Evolutionary conservation across 2,329 filamentous ascomycete species (phyloP).

Genomic region (Penicillium crustosum): DNA sequence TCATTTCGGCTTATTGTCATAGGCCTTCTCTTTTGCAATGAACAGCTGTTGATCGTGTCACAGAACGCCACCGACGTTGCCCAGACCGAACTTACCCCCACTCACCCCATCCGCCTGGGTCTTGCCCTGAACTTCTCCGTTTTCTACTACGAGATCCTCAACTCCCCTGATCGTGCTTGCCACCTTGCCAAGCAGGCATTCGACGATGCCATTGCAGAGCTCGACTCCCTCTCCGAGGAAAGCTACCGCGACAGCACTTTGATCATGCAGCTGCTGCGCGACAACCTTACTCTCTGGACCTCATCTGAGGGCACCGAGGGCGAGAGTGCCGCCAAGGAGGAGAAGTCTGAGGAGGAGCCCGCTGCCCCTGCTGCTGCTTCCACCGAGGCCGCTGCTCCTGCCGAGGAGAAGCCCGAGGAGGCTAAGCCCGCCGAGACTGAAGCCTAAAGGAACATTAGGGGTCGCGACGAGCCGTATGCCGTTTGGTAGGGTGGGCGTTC

Average conservation of each 20-base stretch:
- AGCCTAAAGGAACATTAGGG: constrained; percentile 29
- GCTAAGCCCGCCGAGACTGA: constrained; percentile 38
- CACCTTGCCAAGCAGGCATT: constrained; percentile 99
- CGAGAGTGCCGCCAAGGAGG: constrained; percentile 62
- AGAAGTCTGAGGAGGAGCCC: constrained; percentile 53
- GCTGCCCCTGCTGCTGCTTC: constrained; percentile 15
- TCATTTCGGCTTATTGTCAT: neutral
- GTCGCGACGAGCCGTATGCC: constrained; percentile 27
- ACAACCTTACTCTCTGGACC: constrained; percentile 98
- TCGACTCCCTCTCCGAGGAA: constrained; percentile 96
- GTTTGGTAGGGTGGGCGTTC: constrained; percentile 35
- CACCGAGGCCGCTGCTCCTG: constrained; percentile 38
- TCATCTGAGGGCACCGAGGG: constrained; percentile 83
- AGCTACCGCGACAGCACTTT: constrained; percentile 98
- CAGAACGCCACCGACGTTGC: constrained; percentile 94
- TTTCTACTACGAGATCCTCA: constrained; percentile 99
- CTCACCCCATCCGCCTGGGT: constrained; percentile 96
- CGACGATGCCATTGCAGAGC: constrained; percentile 97
- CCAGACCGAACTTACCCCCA: constrained; percentile 94
- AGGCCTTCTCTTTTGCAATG: neutral
- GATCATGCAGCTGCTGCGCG: constrained; percentile 98
- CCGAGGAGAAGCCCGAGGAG: constrained; percentile 45
- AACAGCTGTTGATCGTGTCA: neutral
- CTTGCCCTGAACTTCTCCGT: constrained; percentile 99
- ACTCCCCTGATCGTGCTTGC: constrained; percentile 96